Conservation (phyloP, 179 eudicot genomes). For the Beta corolliflora region DNA sequence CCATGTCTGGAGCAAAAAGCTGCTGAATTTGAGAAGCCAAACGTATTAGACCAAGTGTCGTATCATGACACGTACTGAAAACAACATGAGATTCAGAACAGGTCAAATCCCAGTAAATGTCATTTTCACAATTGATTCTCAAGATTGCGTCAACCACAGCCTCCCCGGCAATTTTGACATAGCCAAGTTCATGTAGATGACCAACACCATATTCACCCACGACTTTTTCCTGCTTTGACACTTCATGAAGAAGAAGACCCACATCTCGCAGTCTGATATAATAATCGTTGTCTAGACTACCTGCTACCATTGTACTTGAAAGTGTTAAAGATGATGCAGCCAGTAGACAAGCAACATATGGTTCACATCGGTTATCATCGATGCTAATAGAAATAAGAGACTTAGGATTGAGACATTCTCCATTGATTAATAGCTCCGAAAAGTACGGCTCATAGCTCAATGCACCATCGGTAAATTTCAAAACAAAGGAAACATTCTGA, state of each 20-base stretch:
- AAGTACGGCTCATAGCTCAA: constrained; percentile 88
- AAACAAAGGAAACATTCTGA: constrained; percentile 56
- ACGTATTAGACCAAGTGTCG: constrained; percentile 64
- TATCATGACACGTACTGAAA: constrained; percentile 85
- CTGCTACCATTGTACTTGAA: constrained; percentile 44
- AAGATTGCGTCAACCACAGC: constrained; percentile 59
- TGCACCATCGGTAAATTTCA: constrained; percentile 74
- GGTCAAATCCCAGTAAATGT: constrained; percentile 67
- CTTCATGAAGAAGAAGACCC: constrained; percentile 68
- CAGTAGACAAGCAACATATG: constrained; percentile 63
- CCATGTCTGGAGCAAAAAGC: constrained; percentile 88
- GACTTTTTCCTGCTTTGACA: constrained; percentile 32
- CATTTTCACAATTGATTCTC: constrained; percentile 50
- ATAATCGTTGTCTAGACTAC: constrained; percentile 45
- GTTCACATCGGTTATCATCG: constrained; percentile 33
- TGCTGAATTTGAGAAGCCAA: constrained; percentile 83
- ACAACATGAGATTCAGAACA: constrained; percentile 65
- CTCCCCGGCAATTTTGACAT: constrained; percentile 77
- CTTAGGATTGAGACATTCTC: constrained; percentile 33
- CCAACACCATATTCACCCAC: constrained; percentile 50
- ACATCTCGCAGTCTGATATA: constrained; percentile 65
- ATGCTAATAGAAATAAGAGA: constrained; percentile 31
- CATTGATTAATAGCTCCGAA: constrained; percentile 20
- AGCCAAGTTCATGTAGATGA: constrained; percentile 59
- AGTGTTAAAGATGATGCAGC: constrained; percentile 78